These are phyloP conservation scores for Eragrostis curvula DNA, from an alignment of 176 grass and related monocot genomes.

Conservation along the genomic window DNA sequence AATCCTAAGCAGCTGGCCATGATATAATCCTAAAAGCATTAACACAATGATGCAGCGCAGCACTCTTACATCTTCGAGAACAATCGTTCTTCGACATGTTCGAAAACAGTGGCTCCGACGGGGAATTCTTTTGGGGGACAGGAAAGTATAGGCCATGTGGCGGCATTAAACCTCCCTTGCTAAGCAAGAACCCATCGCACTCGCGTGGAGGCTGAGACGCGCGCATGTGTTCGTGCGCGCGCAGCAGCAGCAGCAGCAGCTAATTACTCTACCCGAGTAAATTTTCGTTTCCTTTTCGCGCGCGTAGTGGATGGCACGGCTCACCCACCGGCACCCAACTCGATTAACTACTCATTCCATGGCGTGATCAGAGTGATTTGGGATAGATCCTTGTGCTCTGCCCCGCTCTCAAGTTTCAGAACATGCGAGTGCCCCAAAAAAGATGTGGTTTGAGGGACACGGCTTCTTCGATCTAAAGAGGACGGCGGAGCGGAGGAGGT, in stretches of 20 bases:
- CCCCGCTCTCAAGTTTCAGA: background rate
- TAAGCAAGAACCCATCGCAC: conserved; percentile 9
- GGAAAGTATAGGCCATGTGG: conserved; percentile 46
- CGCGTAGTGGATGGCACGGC: conserved; percentile 22
- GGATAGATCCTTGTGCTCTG: background rate
- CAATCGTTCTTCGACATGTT: no score
- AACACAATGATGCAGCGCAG: no score
- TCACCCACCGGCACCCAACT: conserved; percentile 37
- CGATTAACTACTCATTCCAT: background rate
- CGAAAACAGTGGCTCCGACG: conserved; percentile 33
- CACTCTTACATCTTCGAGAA: no score
- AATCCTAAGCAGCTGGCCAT: background rate
- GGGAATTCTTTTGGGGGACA: conserved; percentile 35
- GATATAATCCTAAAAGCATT: background rate
- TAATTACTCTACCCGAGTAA: background rate
- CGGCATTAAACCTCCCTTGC: conserved; percentile 34
- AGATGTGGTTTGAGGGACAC: background rate
- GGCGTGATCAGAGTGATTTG: background rate
- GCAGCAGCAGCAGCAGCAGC: background rate
- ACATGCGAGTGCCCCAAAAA: background rate
- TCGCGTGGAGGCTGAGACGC: background rate
- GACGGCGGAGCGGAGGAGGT: background rate
- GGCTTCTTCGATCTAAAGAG: background rate
- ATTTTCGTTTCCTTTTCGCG: background rate
- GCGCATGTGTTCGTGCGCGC: no score